Conservation (phyloP, 768 basidiomycete species). For the Pisolithus orientalis region DNA sequence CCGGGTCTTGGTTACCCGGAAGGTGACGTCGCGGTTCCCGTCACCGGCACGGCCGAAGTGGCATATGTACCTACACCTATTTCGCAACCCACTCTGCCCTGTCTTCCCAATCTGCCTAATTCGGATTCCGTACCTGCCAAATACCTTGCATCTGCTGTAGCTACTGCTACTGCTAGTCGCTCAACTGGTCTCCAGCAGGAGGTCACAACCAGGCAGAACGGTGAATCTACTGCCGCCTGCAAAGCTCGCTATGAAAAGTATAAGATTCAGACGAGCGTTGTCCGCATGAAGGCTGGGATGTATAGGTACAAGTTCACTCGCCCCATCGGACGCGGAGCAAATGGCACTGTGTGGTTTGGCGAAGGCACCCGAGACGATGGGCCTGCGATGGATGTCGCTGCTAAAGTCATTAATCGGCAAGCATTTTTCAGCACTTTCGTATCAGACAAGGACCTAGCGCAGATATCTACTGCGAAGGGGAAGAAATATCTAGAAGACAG, state of each 20-base stretch:
- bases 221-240: background rate
- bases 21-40: background rate
- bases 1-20: conserved; percentile 1
- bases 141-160: background rate
- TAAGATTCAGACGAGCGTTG: background rate
- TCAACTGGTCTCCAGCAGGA: background rate
- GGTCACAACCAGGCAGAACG: background rate
- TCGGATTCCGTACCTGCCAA: background rate
- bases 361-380: conserved; percentile 1
- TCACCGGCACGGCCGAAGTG: no score
- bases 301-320: background rate
- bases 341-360: conserved; percentile 6
- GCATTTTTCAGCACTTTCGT: background rate
- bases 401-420: conserved; percentile 6
- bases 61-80: background rate
- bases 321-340: conserved; percentile 5
- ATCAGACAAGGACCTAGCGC: background rate
- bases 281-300: background rate
- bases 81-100: background rate
- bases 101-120: background rate
- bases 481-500: background rate
- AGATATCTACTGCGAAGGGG: background rate
- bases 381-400: conserved; percentile 4
- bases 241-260: background rate
- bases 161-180: background rate